Conservation (phyloP, 257 asterid genomes). For the Solanum paucissectum region DNA sequence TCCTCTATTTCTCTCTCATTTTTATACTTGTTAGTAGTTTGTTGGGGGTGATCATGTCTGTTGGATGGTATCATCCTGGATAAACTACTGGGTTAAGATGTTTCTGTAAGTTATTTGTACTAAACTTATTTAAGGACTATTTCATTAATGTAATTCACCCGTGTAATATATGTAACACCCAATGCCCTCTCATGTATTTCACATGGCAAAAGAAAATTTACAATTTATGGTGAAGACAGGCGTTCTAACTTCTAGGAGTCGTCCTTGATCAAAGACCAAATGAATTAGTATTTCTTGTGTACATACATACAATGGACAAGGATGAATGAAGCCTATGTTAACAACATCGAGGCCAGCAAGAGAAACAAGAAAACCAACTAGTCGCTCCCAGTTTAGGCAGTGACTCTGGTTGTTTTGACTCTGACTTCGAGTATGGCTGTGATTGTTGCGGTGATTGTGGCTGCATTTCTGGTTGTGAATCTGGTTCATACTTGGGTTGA, state of each 20-base stretch:
- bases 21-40: background rate
- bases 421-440: background rate
- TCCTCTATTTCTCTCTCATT: background rate
- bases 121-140: background rate
- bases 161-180: background rate
- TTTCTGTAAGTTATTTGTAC: background rate
- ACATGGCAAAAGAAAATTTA: background rate
- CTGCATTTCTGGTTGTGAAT: background rate
- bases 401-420: background rate
- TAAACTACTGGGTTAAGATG: background rate
- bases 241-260: background rate
- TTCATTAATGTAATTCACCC: background rate
- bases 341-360: conserved; percentile 9
- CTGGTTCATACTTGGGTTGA: background rate
- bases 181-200: background rate
- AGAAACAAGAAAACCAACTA: background rate
- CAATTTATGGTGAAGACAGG: background rate
- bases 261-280: background rate
- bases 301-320: background rate
- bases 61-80: background rate
- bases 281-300: background rate
- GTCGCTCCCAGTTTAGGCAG: background rate
- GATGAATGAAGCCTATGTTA: background rate
- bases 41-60: background rate
- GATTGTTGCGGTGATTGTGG: background rate